A percentile compares a stretch with the other conserved stretches of the same genome.
Evolutionary conservation across 2,329 filamentous ascomycete genomes (phyloP).

Genomic region (Calonectria ilicicola): DNA sequence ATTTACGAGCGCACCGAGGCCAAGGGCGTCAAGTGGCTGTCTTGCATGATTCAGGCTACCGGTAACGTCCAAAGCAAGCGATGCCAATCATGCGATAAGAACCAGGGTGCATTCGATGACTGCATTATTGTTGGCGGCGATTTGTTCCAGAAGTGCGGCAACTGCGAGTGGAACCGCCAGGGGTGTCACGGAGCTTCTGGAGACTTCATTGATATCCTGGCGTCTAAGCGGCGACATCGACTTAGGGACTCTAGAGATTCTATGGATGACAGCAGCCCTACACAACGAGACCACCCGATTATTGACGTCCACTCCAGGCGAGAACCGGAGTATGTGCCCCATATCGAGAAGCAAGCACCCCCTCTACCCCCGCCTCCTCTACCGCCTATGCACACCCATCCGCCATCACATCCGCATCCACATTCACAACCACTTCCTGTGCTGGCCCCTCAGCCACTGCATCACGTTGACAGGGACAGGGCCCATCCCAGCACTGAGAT

Average conservation of each 20-base stretch:
- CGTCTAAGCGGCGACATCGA: constrained; percentile 31
- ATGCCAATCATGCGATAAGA: constrained; percentile 56
- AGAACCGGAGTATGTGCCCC: constrained; percentile 2
- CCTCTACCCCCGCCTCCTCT: neutral
- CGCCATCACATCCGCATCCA: neutral
- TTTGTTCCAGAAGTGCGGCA: constrained; percentile 61
- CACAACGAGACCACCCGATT: constrained; percentile 21
- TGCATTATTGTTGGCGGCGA: constrained; percentile 58
- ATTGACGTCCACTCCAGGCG: constrained; percentile 24
- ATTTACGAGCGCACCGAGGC: constrained; percentile 57
- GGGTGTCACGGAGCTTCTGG: constrained; percentile 50
- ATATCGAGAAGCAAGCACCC: neutral
- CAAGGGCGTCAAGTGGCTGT: constrained; percentile 60
- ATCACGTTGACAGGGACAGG: constrained; percentile 31
- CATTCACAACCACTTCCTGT: neutral
- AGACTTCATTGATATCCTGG: constrained; percentile 34
- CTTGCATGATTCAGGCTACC: constrained; percentile 63
- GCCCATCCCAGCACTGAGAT: constrained; percentile 36
- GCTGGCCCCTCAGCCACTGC: constrained; percentile 18
- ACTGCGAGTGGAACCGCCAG: constrained; percentile 63
- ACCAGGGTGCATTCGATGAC: constrained; percentile 57
- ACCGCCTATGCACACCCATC: neutral
- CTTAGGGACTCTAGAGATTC: constrained; percentile 17
- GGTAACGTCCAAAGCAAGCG: constrained; percentile 54
- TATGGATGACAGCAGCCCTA: neutral